Evolutionary conservation across 495 filamentous ascomycete genomes (phyloP).

Genomic region (Penicillium silybi): DNA sequence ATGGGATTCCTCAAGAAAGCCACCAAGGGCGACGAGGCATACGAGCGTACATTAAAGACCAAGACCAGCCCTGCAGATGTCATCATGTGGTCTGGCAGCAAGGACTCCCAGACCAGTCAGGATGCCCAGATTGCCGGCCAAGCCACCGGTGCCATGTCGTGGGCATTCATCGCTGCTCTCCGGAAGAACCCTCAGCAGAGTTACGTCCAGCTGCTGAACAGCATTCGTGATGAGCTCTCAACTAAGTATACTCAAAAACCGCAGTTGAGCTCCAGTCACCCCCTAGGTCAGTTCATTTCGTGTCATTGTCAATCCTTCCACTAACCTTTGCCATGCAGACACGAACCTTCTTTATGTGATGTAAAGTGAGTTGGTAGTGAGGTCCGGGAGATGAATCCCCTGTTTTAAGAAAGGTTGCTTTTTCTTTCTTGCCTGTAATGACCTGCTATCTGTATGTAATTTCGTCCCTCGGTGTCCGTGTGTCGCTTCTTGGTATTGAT

Average conservation of each 20-base stretch:
- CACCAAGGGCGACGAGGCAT: slow-evolving; percentile 74
- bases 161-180: slow-evolving; percentile 89
- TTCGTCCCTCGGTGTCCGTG: slow-evolving; percentile 16
- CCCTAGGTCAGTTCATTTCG: slow-evolving; percentile 64
- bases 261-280: slow-evolving; percentile 94
- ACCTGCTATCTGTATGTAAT: slow-evolving; percentile 22
- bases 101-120: slow-evolving; percentile 84
- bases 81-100: slow-evolving; percentile 95
- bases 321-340: slow-evolving; percentile 38
- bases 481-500: too few relatives aligned
- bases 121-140: slow-evolving; percentile 68
- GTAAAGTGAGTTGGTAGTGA: slow-evolving; percentile 31
- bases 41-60: slow-evolving; percentile 74
- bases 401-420: not conserved
- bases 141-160: slow-evolving; percentile 97
- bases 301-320: not conserved
- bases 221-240: slow-evolving; percentile 86
- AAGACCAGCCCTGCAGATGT: slow-evolving; percentile 96
- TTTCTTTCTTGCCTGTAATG: slow-evolving; percentile 8
- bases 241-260: slow-evolving; percentile 93
- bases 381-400: not conserved
- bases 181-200: slow-evolving; percentile 98
- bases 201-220: slow-evolving; percentile 93
- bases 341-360: slow-evolving; percentile 63
- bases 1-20: slow-evolving; percentile 93